phyloP scores from a whole-genome alignment of 2,329 filamentous ascomycete genomes.

The Didymellaceae sp. region DNA sequence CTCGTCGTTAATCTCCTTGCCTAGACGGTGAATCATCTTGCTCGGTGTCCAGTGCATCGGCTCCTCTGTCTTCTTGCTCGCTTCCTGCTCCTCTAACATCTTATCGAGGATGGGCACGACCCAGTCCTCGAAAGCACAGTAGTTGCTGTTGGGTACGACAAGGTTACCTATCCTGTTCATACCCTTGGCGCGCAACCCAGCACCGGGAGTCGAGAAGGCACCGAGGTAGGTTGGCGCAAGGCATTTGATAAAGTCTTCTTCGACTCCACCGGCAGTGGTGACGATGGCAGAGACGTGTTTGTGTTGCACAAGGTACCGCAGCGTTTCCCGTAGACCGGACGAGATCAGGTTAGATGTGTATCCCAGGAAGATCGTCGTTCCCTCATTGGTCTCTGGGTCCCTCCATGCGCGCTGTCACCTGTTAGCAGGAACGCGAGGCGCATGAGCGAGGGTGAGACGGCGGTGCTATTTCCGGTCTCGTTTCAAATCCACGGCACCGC shows the following conservation, averaged over 20 bases:
- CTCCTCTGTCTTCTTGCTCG: constrained; percentile 69
- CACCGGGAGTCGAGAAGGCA: constrained; percentile 79
- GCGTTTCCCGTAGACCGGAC: constrained; percentile 86
- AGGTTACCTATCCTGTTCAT: constrained; percentile 97
- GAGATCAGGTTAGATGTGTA: constrained; percentile 99
- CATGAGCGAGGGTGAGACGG: constrained; percentile 23
- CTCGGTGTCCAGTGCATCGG: constrained; percentile 91
- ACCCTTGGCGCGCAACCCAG: constrained; percentile 79
- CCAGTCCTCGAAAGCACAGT: constrained; percentile 98
- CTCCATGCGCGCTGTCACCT: constrained; percentile 72
- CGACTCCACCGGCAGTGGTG: constrained; percentile 91
- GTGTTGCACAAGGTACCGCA: constrained; percentile 93
- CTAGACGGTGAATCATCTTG: constrained; percentile 86
- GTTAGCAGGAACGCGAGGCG: constrained; percentile 37
- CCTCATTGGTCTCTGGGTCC: constrained; percentile 77
- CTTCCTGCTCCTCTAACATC: constrained; percentile 94
- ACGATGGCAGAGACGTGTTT: constrained; percentile 92
- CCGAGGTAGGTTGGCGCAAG: constrained; percentile 92
- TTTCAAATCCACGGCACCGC: constrained; percentile 35
- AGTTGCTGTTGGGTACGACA: constrained; percentile 94
- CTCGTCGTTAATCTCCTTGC: constrained; percentile 93
- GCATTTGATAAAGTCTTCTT: constrained; percentile 99
- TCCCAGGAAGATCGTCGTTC: constrained; percentile 93
- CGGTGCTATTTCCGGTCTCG: constrained; percentile 40
- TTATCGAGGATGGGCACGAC: constrained; percentile 91